Evolutionary conservation across 495 filamentous ascomycete genomes (phyloP).

Genomic region (Hypoxylon perforatum): DNA sequence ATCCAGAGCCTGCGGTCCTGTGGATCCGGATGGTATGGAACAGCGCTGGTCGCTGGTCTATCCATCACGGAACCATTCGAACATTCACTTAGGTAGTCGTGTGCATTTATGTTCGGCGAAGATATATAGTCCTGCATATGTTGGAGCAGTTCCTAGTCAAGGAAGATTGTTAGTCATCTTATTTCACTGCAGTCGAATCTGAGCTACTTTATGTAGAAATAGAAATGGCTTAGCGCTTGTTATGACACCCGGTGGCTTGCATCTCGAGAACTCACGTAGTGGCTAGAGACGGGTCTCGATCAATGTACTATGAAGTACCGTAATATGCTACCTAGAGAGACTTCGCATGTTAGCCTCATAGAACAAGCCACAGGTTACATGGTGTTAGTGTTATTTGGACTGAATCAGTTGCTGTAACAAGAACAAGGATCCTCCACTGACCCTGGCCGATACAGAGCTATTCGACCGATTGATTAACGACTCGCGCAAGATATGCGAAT

Average conservation of each 20-base stretch:
- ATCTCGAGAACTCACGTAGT: slow-evolving; percentile 1
- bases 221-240: slow-evolving; percentile 13
- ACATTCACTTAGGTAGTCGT: slow-evolving; percentile 7
- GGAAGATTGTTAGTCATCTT: not conserved
- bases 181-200: not conserved
- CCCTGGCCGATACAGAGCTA: slow-evolving; percentile 30
- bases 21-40: slow-evolving; percentile 27
- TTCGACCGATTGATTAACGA: slow-evolving; percentile 36
- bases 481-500: slow-evolving; percentile 38
- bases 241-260: slow-evolving; percentile 4
- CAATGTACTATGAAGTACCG: slow-evolving; percentile 21
- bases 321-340: slow-evolving; percentile 1
- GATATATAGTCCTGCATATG: no score
- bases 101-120: not conserved
- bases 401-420: not conserved
- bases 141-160: not conserved
- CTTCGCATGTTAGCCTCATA: slow-evolving; percentile 31
- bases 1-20: slow-evolving; percentile 19
- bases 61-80: slow-evolving; percentile 11
- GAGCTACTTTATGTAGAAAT: slow-evolving; percentile 1
- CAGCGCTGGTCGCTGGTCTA: not conserved
- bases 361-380: slow-evolving; percentile 14
- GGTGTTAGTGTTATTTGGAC: slow-evolving; percentile 7
- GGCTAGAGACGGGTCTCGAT: not conserved
- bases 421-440: slow-evolving; percentile 25